These are phyloP conservation scores for Hericium coralloides DNA, from an alignment of 768 basidiomycete species.

Conservation along the genomic window DNA sequence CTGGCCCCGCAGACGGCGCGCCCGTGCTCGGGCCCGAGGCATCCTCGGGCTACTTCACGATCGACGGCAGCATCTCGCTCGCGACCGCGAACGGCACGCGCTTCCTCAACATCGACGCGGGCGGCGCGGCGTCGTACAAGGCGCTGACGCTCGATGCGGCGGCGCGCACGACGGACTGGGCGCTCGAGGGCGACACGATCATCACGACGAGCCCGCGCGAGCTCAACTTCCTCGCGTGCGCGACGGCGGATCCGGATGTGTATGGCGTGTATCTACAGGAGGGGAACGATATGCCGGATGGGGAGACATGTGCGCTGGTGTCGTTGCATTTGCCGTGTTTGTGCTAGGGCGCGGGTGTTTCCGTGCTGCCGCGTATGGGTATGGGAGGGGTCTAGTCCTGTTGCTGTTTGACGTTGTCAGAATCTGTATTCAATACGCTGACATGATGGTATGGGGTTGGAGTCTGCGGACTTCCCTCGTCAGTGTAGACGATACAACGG, in stretches of 20 bases:
- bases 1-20: conserved; percentile 27
- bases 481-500: too few relatives aligned
- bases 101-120: conserved; percentile 40
- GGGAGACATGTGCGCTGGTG: conserved; percentile 19
- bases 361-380: too few relatives aligned
- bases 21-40: conserved; percentile 45
- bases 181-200: conserved; percentile 50
- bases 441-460: too few relatives aligned
- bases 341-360: conserved; percentile 11
- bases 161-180: conserved; percentile 45
- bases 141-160: conserved; percentile 35
- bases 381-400: too few relatives aligned
- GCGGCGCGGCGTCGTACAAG: conserved; percentile 38
- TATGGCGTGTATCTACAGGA: conserved; percentile 43
- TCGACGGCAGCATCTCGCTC: conserved; percentile 37
- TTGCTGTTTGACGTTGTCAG: too few relatives aligned
- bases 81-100: conserved; percentile 32
- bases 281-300: conserved; percentile 37
- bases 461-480: too few relatives aligned
- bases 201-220: conserved; percentile 43
- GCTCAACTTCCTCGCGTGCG: conserved; percentile 47
- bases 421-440: too few relatives aligned
- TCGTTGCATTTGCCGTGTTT: conserved; percentile 25
- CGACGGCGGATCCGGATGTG: conserved; percentile 30
- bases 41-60: conserved; percentile 41